Conservation (phyloP, 805 yeast species). For the Wickerhamomyces queroliae region DNA sequence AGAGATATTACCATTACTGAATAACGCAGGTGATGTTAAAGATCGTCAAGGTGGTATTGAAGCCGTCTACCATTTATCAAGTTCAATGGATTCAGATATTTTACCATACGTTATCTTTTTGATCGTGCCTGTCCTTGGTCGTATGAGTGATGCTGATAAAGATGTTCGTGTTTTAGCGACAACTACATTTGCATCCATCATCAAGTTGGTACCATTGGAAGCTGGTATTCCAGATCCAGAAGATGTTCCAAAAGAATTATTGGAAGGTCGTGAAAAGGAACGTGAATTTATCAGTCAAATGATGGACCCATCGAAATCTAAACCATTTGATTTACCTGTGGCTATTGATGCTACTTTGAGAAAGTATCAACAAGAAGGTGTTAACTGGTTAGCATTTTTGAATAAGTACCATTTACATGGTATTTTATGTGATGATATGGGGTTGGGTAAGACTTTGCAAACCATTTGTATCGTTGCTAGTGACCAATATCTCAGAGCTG, state of each 20-base stretch:
- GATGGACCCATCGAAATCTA: constrained; percentile 93
- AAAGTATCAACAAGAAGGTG: constrained; percentile 97
- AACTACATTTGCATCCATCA: constrained; percentile 92
- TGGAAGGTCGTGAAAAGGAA: constrained; percentile 88
- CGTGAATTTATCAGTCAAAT: constrained; percentile 92
- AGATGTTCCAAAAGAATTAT: constrained; percentile 77
- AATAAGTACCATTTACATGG: constrained; percentile 96
- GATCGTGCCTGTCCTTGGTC: constrained; percentile 92
- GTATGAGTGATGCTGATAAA: constrained; percentile 93
- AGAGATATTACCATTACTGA: constrained; percentile 70
- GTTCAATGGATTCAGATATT: constrained; percentile 81
- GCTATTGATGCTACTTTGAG: constrained; percentile 89
- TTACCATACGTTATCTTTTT: constrained; percentile 92
- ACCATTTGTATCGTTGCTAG: constrained; percentile 96
- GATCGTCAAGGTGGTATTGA: constrained; percentile 95
- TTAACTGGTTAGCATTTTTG: constrained; percentile 94
- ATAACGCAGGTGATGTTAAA: constrained; percentile 61
- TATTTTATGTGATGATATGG: constrained; percentile 98
- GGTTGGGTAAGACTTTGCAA: constrained; percentile 94
- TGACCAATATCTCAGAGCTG: constrained; percentile 83
- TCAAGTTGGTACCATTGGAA: constrained; percentile 92
- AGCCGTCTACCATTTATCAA: constrained; percentile 78
- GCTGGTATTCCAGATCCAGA: constrained; percentile 96
- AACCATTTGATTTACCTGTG: constrained; percentile 85
- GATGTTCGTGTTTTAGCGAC: constrained; percentile 91